phyloP scores from a whole-genome alignment of 2,329 filamentous ascomycete genomes.

The Fusarium sp. region DNA sequence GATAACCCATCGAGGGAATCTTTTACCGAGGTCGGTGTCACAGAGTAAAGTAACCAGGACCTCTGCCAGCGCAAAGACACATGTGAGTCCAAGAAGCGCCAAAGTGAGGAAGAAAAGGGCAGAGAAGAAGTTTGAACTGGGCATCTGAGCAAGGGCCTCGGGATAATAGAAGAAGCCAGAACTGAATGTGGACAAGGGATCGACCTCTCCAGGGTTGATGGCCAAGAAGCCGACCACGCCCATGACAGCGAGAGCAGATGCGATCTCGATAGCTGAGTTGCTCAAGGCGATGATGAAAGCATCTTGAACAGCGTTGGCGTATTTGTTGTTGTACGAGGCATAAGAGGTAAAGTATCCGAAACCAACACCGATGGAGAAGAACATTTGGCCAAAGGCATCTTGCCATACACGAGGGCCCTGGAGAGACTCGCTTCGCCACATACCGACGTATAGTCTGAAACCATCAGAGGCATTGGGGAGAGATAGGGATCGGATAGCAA shows the following conservation, averaged over 20 bases:
- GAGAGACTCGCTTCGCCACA: conserved; percentile 59
- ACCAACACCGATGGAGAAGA: conserved; percentile 59
- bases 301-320: conserved; percentile 65
- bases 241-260: conserved; percentile 58
- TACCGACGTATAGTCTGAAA: conserved; percentile 56
- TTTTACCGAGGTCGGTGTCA: conserved; percentile 51
- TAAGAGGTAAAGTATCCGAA: conserved; percentile 69
- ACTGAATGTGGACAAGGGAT: conserved; percentile 59
- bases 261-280: conserved; percentile 65
- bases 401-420: conserved; percentile 57
- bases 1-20: conserved; percentile 55
- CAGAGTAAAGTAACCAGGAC: conserved; percentile 55
- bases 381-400: conserved; percentile 62
- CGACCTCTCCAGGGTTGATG: conserved; percentile 49
- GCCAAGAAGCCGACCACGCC: conserved; percentile 62
- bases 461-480: conserved; percentile 64
- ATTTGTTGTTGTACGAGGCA: conserved; percentile 66
- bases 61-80: conserved; percentile 25
- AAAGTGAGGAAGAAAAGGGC: conserved; percentile 66
- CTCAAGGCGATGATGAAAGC: conserved; percentile 64
- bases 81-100: conserved; percentile 65
- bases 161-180: conserved; percentile 67
- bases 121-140: conserved; percentile 66
- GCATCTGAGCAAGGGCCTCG: conserved; percentile 66
- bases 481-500: conserved; percentile 63